Conservation (phyloP, 345 rosid genomes). For the Pistacia vera region DNA sequence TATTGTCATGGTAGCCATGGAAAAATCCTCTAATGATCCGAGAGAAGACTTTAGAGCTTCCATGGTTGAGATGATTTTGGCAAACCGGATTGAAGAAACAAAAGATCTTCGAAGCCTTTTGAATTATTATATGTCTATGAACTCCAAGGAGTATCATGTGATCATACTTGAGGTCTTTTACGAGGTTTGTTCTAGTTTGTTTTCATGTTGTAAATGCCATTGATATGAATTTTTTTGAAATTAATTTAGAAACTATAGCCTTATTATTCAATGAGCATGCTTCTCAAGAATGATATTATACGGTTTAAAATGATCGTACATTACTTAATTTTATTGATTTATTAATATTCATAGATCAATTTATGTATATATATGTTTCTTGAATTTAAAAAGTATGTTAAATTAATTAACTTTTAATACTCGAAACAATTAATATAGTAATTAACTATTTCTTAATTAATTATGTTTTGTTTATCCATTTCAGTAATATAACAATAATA, state of each 20-base stretch:
- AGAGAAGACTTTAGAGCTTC: constrained; percentile 80
- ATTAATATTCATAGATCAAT: too few relatives aligned
- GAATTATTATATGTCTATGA: constrained; percentile 83
- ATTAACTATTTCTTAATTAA: too few relatives aligned
- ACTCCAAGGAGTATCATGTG: constrained; percentile 59
- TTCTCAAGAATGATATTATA: too few relatives aligned
- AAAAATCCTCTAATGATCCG: constrained; percentile 75
- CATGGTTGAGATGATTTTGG: constrained; percentile 77
- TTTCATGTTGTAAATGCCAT: constrained; percentile 53
- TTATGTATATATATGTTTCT: too few relatives aligned
- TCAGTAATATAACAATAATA: too few relatives aligned
- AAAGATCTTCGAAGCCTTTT: constrained; percentile 76
- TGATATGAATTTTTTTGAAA: constrained; percentile 16
- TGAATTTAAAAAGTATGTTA: too few relatives aligned
- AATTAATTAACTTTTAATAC: too few relatives aligned
- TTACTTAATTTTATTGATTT: too few relatives aligned
- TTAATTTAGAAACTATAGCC: background rate
- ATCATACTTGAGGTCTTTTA: constrained; percentile 75
- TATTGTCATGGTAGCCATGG: constrained; percentile 86
- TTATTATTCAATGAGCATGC: background rate
- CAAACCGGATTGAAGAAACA: constrained; percentile 57
- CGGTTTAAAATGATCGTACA: too few relatives aligned
- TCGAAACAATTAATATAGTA: too few relatives aligned
- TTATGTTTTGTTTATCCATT: too few relatives aligned
- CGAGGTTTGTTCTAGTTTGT: constrained; percentile 74